A percentile compares a stretch with the other conserved stretches of the same genome.
These are phyloP conservation scores for Glarea lozoyensis DNA, from an alignment of 495 filamentous ascomycete genomes.

Conservation along the genomic window DNA sequence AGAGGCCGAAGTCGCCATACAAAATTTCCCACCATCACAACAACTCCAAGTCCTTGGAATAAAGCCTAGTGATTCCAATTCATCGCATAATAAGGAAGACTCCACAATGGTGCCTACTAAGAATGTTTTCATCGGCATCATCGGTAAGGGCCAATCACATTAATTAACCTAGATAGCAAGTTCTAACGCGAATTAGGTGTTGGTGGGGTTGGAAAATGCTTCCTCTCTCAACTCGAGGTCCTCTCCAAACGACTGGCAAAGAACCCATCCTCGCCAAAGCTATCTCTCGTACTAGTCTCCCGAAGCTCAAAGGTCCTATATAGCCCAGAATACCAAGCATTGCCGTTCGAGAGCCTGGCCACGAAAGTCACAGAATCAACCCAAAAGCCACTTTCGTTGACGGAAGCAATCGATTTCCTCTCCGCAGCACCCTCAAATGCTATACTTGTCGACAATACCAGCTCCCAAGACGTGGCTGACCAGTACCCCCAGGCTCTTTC, in stretches of 20 bases:
- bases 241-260: constrained; percentile 44
- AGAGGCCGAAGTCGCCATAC: too few relatives aligned
- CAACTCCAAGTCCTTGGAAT: too few relatives aligned
- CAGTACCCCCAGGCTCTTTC: constrained; percentile 70
- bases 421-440: constrained; percentile 57
- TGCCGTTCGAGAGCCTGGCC: constrained; percentile 44
- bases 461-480: constrained; percentile 67
- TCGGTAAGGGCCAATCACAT: constrained; percentile 23
- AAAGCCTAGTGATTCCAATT: too few relatives aligned
- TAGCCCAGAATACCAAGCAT: constrained; percentile 47
- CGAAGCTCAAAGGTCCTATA: constrained; percentile 72
- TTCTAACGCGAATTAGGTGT: constrained; percentile 48
- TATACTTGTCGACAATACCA: constrained; percentile 90
- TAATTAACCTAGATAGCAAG: too few relatives aligned
- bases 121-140: constrained; percentile 35
- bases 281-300: constrained; percentile 70
- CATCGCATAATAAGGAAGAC: not conserved
- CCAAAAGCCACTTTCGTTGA: constrained; percentile 47
- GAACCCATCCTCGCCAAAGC: constrained; percentile 43
- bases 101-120: constrained; percentile 24
- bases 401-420: constrained; percentile 65
- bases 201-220: constrained; percentile 86
- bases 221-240: constrained; percentile 67
- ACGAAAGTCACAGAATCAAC: constrained; percentile 46
- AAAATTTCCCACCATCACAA: too few relatives aligned